Evolutionary conservation across 2,329 filamentous ascomycete genomes (phyloP).

Genomic region (Tolypocladium ophioglossoides): DNA sequence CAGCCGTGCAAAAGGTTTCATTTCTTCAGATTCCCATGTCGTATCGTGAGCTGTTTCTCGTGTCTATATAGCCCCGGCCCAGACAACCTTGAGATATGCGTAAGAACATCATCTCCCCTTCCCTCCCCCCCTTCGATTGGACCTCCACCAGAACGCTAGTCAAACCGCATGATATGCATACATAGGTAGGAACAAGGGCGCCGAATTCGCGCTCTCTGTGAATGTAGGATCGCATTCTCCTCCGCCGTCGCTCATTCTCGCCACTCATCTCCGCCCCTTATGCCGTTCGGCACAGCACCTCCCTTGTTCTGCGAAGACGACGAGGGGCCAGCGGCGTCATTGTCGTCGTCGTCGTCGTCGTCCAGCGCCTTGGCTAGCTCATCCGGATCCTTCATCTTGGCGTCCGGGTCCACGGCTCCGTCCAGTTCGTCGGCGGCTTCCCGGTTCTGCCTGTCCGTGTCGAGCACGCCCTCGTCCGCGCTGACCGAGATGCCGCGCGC

Average conservation of each 20-base stretch:
- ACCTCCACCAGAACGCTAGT: neutral
- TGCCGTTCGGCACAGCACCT: slow-evolving; percentile 22
- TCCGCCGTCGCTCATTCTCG: slow-evolving; percentile 18
- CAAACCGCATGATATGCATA: neutral
- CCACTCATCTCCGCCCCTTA: slow-evolving; percentile 39
- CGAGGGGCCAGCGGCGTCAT: slow-evolving; percentile 16
- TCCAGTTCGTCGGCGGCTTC: slow-evolving; percentile 34
- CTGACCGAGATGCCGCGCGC: slow-evolving; percentile 55
- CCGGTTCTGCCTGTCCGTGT: slow-evolving; percentile 35
- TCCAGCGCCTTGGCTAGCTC: slow-evolving; percentile 50
- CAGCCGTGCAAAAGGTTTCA: neutral
- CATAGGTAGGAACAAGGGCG: neutral
- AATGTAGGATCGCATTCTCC: slow-evolving; percentile 1
- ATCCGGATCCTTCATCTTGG: slow-evolving; percentile 56
- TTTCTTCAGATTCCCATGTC: neutral
- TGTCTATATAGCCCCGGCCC: neutral
- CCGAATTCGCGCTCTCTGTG: neutral
- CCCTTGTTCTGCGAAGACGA: slow-evolving; percentile 14
- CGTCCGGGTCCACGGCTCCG: slow-evolving; percentile 45
- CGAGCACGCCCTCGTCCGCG: slow-evolving; percentile 50
- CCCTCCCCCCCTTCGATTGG: neutral
- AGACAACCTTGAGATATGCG: neutral
- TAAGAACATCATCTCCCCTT: neutral
- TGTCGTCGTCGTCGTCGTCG: slow-evolving; percentile 44
- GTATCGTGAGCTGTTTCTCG: neutral